Percentiles rank a stretch among this genome's conserved stretches.
phyloP scores from a whole-genome alignment of 176 grass and related monocot genomes.

The Triticum timopheevii region DNA sequence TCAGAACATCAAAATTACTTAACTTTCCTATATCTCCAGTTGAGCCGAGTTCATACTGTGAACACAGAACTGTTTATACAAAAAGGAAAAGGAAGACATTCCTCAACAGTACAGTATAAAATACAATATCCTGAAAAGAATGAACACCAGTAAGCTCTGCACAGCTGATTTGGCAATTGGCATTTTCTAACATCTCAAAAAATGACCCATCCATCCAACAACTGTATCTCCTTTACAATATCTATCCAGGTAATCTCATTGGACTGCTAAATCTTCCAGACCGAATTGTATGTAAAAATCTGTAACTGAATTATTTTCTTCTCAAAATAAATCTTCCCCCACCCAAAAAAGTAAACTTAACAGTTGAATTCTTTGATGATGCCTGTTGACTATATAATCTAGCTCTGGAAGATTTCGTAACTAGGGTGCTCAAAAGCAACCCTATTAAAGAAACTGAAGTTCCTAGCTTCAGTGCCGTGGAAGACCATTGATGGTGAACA shows the following conservation, averaged over 20 bases:
- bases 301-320: conserved; percentile 64
- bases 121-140: conserved; percentile 47
- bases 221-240: conserved; percentile 62
- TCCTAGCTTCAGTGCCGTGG: conserved; percentile 41
- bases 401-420: conserved; percentile 53
- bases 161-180: conserved; percentile 43
- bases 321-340: conserved; percentile 67
- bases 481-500: conserved; percentile 34
- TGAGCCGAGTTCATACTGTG: conserved; percentile 30
- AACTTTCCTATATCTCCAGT: conserved; percentile 7
- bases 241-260: conserved; percentile 60
- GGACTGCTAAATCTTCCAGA: conserved; percentile 50
- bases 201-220: conserved; percentile 37
- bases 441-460: conserved; percentile 43
- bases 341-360: conserved; percentile 57
- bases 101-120: conserved; percentile 39
- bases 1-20: conserved; percentile 26
- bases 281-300: conserved; percentile 58
- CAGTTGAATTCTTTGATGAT: conserved; percentile 57
- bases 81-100: conserved; percentile 17
- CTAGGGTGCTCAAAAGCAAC: conserved; percentile 48
- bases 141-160: conserved; percentile 36
- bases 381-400: conserved; percentile 65
- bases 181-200: conserved; percentile 44
- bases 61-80: conserved; percentile 34